Evolutionary conservation across 257 asterid genomes (phyloP).

Genomic region (Nicotiana tabacum): DNA sequence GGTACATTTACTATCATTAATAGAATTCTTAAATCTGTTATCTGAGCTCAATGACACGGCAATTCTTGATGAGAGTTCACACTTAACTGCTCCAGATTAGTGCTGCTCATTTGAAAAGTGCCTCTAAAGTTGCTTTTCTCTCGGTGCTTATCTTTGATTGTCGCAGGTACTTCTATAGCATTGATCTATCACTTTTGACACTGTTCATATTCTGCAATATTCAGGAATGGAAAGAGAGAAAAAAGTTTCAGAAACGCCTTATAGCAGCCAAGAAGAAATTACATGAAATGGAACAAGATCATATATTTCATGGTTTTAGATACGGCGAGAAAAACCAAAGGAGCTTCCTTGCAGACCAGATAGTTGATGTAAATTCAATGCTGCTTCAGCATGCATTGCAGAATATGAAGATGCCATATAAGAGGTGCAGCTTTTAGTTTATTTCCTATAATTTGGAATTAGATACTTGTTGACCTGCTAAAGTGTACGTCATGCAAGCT

Average conservation of each 20-base stretch:
- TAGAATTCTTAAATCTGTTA: neutral
- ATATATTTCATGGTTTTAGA: conserved; percentile 75
- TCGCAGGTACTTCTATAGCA: neutral
- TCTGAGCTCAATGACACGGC: neutral
- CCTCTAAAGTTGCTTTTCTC: conserved; percentile 3
- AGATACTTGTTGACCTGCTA: neutral
- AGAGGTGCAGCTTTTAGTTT: conserved; percentile 41
- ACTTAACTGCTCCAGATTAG: neutral
- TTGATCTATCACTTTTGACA: conserved; percentile 10
- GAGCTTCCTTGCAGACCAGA: conserved; percentile 71
- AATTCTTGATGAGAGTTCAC: neutral
- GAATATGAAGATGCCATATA: conserved; percentile 27
- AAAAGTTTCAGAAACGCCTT: conserved; percentile 67
- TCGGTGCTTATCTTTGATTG: neutral
- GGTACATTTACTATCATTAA: neutral
- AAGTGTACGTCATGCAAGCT: neutral
- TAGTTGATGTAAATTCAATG: conserved; percentile 63
- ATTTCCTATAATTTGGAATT: neutral
- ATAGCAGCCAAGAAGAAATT: conserved; percentile 89
- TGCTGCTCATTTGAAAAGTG: neutral
- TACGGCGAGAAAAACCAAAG: conserved; percentile 71
- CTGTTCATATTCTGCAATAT: conserved; percentile 17
- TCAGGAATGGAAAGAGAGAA: conserved; percentile 97
- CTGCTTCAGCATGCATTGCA: conserved; percentile 68
- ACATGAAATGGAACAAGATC: conserved; percentile 78